Base-by-base conservation (phyloP, 306 rosid species). In the Comarum palustre region DNA sequence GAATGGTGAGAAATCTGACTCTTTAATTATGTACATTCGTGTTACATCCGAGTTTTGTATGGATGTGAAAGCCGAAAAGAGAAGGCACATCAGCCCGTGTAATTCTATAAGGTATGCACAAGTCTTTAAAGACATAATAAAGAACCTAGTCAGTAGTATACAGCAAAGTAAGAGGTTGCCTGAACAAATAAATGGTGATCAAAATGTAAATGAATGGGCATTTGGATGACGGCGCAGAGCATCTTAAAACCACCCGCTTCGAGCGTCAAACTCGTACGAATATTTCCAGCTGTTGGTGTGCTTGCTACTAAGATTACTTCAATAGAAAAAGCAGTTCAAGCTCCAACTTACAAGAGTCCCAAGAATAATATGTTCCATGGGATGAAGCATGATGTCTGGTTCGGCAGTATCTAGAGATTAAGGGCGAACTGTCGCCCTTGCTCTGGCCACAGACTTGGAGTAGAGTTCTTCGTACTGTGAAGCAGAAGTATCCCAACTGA, bases 401-500 rank as follows among this genome's bases (percentile, higher is more conserved):
- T 71, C 70, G 12, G 62, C 67, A 25, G 54, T 1, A 27, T 57
- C 24, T 58, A 11, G 25, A 52, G 52, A 68, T 85, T 62, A 88
- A 31, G 81, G 55, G 6, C 38, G 88, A 73, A 68, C 82, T 36
- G 76, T 22, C 2, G 87, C 77, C 81, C 87, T 91, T 67, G 95
- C 93, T 82, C 88, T 90, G n/a, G 89, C 80, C 66, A 84, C 84
- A 41, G 91, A 75, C 77, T 32, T 91, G 24, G 43, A 55, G 84
- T 94, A 94, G 38, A 91, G 93, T 34, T 94, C 96, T 78, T 88
- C 99, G n/a, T 94, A 94, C 74, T 85, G 96, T 9, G 90, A 72
- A 8, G 99, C 86, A 19, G 99, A 90, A 66, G 91, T 71, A 16
- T 88, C 97, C 99, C 99, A 94, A 81, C 99, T 91, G 81, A 91